These are phyloP conservation scores for Juglanconis oblonga DNA, from an alignment of 2,329 filamentous ascomycete species.

Conservation along the genomic window DNA sequence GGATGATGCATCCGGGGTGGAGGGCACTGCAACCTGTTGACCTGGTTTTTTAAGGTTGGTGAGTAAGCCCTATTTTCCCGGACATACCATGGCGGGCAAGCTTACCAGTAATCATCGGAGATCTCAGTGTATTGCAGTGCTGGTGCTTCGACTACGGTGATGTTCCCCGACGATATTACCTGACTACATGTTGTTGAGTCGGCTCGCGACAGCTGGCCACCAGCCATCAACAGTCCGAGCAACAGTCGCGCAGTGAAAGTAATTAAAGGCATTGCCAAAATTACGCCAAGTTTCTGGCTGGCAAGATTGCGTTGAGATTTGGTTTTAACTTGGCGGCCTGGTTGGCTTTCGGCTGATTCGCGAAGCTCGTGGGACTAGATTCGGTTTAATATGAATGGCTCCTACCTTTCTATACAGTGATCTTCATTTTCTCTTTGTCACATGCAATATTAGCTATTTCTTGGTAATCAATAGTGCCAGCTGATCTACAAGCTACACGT, in stretches of 20 bases:
- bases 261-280: not conserved
- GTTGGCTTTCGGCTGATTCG: too few relatives aligned
- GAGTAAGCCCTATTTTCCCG: not conserved
- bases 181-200: not conserved
- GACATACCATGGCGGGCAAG: not conserved
- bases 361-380: too few relatives aligned
- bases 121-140: not conserved
- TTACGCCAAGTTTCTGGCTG: too few relatives aligned
- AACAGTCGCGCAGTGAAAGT: not conserved
- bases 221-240: not conserved
- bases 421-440: too few relatives aligned
- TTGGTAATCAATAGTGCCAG: too few relatives aligned
- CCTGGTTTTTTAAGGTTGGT: not conserved
- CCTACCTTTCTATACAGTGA: too few relatives aligned
- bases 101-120: not conserved
- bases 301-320: too few relatives aligned
- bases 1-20: conserved; percentile 8
- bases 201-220: not conserved
- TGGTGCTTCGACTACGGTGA: not conserved
- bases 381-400: too few relatives aligned
- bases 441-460: too few relatives aligned
- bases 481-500: too few relatives aligned
- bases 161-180: not conserved
- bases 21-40: conserved; percentile 6
- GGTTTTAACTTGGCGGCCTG: too few relatives aligned